Conservation (phyloP, 768 basidiomycete genomes). For the Hygrocybe punicea region DNA sequence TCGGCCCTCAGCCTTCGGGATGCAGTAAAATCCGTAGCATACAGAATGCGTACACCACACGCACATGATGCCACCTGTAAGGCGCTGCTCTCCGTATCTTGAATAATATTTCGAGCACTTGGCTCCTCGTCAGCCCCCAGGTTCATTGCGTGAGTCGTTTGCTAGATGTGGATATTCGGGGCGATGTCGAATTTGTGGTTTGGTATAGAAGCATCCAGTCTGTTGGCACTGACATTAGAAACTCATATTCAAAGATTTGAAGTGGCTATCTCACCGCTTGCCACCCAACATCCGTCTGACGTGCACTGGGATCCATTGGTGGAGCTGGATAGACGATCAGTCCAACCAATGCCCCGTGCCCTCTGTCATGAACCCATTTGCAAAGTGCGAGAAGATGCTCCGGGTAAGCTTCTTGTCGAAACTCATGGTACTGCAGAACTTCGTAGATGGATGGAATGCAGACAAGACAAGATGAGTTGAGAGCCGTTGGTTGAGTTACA, state of each 20-base stretch:
- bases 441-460: slow-evolving; percentile 15
- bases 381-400: slow-evolving; percentile 3
- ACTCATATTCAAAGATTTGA: too few species aligned
- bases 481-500: background rate
- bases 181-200: slow-evolving; percentile 28
- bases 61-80: slow-evolving; percentile 19
- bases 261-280: slow-evolving; percentile 9
- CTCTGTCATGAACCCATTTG: slow-evolving; percentile 11
- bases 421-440: slow-evolving; percentile 9
- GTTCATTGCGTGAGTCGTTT: slow-evolving; percentile 16
- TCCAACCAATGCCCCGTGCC: slow-evolving; percentile 1
- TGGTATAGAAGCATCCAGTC: slow-evolving; percentile 31
- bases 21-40: slow-evolving; percentile 36
- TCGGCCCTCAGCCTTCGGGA: slow-evolving; percentile 34
- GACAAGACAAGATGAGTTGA: slow-evolving; percentile 4
- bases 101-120: slow-evolving; percentile 30
- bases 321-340: slow-evolving; percentile 2
- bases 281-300: background rate
- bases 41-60: slow-evolving; percentile 35
- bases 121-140: slow-evolving; percentile 8
- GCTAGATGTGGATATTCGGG: slow-evolving; percentile 27
- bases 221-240: background rate
- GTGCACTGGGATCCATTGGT: background rate
- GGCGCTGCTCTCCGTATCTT: slow-evolving; percentile 22
- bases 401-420: background rate